Evolutionary conservation across 1,139 yeast genomes (phyloP).

Genomic region (Taphrina pruni): DNA sequence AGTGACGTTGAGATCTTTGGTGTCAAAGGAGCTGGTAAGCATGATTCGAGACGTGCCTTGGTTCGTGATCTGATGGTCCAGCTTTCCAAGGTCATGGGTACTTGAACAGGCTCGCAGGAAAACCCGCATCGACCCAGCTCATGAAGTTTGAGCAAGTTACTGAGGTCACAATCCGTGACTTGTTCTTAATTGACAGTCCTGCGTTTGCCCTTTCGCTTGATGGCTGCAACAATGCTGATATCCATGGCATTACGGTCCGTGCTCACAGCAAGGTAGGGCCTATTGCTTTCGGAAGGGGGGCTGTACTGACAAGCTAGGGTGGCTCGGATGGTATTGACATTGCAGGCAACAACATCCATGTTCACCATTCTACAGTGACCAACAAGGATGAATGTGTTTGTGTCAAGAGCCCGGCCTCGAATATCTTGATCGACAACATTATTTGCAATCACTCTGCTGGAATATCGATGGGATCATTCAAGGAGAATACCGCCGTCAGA

Average conservation of each 20-base stretch:
- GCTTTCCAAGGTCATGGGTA: conserved; percentile 20
- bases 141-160: conserved; percentile 16
- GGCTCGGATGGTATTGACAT: conserved; percentile 17
- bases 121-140: conserved; percentile 1
- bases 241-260: conserved; percentile 10
- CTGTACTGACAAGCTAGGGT: neutral
- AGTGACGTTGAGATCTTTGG: conserved; percentile 14
- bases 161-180: conserved; percentile 10
- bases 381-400: conserved; percentile 23
- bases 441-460: conserved; percentile 15
- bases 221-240: conserved; percentile 7
- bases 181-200: conserved; percentile 18
- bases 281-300: too few species aligned
- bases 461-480: conserved; percentile 17
- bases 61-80: neutral
- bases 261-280: conserved; percentile 13
- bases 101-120: conserved; percentile 12
- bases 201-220: conserved; percentile 3
- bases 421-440: conserved; percentile 11
- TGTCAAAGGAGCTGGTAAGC: conserved; percentile 8
- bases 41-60: neutral
- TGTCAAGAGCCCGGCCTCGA: conserved; percentile 20
- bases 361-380: conserved; percentile 6
- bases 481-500: conserved; percentile 1
- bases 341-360: conserved; percentile 20